Base-by-base conservation (phyloP, 257 asterid species). In the Primulina huaijiensis region DNA sequence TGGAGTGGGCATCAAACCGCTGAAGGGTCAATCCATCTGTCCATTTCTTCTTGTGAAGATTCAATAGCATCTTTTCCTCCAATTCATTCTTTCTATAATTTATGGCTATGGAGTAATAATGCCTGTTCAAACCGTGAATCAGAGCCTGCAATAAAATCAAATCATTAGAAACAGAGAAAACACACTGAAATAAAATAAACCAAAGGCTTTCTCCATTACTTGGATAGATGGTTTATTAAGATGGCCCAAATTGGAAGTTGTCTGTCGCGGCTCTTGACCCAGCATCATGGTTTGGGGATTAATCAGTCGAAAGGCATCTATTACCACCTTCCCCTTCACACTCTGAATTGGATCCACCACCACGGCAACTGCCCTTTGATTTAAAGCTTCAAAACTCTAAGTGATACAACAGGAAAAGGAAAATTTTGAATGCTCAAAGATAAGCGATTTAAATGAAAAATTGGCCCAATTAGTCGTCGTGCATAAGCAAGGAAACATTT, bases 281-380 rank as follows among this genome's bases (percentile, higher is more conserved):
- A 94, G 97, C 98, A 94, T 94, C 99, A 94, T 94, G 55, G 98
- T 92, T 69, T 94, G 99, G 64, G 99, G 99, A 74, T 91, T 91
- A 71, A 94, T 94, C 74, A 91, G 80, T 35, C 97, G 95, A 46
- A 94, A 91, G 64, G 99, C 99, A 76, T 91, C 99, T 23, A 94
- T 94, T 23, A 94, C 99, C 75, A 94, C 99, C 83, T 94, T 94
- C 19, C 99, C 97, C 80, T 94, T 94, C 40, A 94, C 99, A 82
- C 99, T 94, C 85, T 94, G 97, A 70, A 94, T 94, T 3, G 99
- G 99, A 76, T 94, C 99, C 75, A 94, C 99, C 72, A 94, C 99
- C 61, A 94, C 99, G 17, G 97, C 99, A 27, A 94, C 97, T 7
- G 99, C 99, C 78, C 97, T 81, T 85, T 94, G 97, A 63, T 94